These are phyloP conservation scores for Yarrowia sp. DNA, from an alignment of 805 yeast species.

Conservation along the genomic window DNA sequence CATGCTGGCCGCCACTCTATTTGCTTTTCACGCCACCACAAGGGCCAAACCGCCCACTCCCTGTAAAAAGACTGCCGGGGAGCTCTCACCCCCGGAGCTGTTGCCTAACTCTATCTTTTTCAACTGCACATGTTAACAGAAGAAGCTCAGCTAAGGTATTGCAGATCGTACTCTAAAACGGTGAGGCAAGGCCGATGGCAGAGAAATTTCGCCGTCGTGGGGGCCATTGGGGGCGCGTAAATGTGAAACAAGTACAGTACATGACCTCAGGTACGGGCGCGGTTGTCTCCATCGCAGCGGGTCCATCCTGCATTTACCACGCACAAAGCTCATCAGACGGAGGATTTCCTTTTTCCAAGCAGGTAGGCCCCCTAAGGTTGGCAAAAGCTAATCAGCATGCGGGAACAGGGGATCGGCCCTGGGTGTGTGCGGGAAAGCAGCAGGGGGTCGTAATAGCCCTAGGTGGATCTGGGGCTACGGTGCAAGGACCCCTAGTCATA, in stretches of 20 bases:
- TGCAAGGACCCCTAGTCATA: not conserved
- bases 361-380: not conserved
- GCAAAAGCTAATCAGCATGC: conserved; percentile 10
- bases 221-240: too few relatives aligned
- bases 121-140: not conserved
- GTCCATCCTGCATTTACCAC: not conserved
- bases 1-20: not conserved
- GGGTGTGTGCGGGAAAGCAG: conserved; percentile 26
- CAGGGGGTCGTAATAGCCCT: conserved; percentile 15
- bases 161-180: conserved; percentile 13
- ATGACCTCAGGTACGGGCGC: not conserved
- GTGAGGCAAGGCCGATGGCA: not conserved
- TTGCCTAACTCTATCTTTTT: conserved; percentile 9
- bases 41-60: not conserved
- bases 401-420: conserved; percentile 36
- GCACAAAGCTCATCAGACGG: conserved; percentile 3
- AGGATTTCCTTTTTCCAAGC: not conserved
- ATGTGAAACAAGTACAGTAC: not conserved
- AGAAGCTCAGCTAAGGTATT: too few relatives aligned
- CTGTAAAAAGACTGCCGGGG: conserved; percentile 5
- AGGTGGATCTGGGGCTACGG: not conserved
- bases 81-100: not conserved
- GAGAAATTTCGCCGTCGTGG: too few relatives aligned
- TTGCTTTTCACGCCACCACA: not conserved
- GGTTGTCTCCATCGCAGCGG: too few relatives aligned